phyloP scores from a whole-genome alignment of 2,329 filamentous ascomycete genomes.

The Arthrobotrys pseudoclavata region DNA sequence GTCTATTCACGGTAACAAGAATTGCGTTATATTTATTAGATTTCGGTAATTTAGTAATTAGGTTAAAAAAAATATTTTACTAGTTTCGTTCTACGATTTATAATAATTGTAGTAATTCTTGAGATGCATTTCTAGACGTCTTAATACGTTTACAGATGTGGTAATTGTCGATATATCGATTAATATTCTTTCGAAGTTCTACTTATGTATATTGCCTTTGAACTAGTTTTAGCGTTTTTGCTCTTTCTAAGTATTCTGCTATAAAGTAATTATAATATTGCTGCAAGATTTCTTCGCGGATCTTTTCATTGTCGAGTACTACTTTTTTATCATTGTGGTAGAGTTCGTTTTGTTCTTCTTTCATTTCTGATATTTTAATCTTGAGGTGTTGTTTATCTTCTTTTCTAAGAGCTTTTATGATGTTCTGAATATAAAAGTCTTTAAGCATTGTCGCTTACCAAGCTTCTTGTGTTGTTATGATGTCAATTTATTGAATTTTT shows the following conservation, averaged over 20 bases:
- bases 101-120: neutral
- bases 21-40: neutral
- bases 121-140: neutral
- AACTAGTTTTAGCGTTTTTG: too few relatives aligned
- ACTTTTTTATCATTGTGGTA: too few relatives aligned
- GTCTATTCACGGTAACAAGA: too few relatives aligned
- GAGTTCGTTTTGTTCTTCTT: too few relatives aligned
- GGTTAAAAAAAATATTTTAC: neutral
- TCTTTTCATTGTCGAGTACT: too few relatives aligned
- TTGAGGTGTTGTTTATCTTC: neutral
- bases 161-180: too few relatives aligned
- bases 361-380: too few relatives aligned
- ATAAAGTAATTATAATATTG: too few relatives aligned
- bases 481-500: neutral
- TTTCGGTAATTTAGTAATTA: neutral
- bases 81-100: neutral
- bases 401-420: constrained; percentile 2
- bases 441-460: neutral
- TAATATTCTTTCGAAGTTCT: too few relatives aligned
- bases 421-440: neutral
- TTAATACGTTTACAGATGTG: neutral
- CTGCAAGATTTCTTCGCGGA: too few relatives aligned
- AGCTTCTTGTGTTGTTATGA: neutral
- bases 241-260: too few relatives aligned
- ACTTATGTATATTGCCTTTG: too few relatives aligned